phyloP scores from a whole-genome alignment of 495 filamentous ascomycete genomes.

The Ramalina peruviana region DNA sequence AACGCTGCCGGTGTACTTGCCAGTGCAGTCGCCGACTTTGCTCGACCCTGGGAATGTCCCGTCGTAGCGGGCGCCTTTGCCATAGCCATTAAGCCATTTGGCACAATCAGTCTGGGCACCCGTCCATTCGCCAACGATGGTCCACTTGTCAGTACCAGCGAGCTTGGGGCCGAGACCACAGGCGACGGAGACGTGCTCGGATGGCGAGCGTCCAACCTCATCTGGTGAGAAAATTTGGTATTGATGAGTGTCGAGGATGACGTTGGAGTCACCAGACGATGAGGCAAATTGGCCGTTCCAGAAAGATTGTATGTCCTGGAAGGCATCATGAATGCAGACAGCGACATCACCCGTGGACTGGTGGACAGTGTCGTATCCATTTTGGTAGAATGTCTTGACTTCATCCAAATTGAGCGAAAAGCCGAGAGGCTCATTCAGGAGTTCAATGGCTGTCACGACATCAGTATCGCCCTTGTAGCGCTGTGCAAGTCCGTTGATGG shows the following conservation, averaged over 20 bases:
- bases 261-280: slow-evolving; percentile 36
- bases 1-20: slow-evolving; percentile 43
- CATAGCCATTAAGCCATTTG: slow-evolving; percentile 44
- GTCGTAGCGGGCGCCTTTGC: slow-evolving; percentile 45
- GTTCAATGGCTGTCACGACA: slow-evolving; percentile 55
- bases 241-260: slow-evolving; percentile 56
- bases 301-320: slow-evolving; percentile 40
- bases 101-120: slow-evolving; percentile 41
- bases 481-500: slow-evolving; percentile 41
- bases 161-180: slow-evolving; percentile 38
- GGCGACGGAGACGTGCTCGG: slow-evolving; percentile 35
- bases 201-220: slow-evolving; percentile 34
- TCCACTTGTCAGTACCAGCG: slow-evolving; percentile 49
- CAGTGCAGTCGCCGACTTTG: slow-evolving; percentile 42
- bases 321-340: slow-evolving; percentile 55
- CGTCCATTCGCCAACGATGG: slow-evolving; percentile 57
- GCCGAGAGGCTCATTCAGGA: slow-evolving; percentile 56
- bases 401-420: slow-evolving; percentile 33
- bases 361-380: slow-evolving; percentile 43
- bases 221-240: slow-evolving; percentile 54
- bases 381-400: slow-evolving; percentile 50
- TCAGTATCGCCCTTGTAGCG: slow-evolving; percentile 48
- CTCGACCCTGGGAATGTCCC: slow-evolving; percentile 28
- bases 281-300: slow-evolving; percentile 59
- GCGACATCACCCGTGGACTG: slow-evolving; percentile 36